Evolutionary conservation across 352 stramenopile species (phyloP), one percentile per base, ranked within the genome.

Genomic region (Phytophthora citricola): DNA sequence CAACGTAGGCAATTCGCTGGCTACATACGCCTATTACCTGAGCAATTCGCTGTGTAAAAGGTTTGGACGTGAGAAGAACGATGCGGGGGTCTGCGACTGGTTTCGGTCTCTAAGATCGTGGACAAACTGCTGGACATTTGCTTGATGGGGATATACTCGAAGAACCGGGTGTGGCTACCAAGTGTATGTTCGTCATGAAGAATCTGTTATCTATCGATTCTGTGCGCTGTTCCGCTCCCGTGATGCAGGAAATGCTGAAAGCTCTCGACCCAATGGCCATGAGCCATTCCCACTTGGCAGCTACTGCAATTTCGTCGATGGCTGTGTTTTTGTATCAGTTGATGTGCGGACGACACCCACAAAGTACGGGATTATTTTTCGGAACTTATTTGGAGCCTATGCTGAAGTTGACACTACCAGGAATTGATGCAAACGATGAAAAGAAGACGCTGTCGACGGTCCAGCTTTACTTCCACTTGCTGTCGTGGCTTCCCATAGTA

Each of bases 361-460:
- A 76, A 17, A 77, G 75, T 12, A 78, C 64, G 4, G 80, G 76
- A 0, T 26, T 89, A 26, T 82, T 91, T 49, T 90, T 88, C 29
- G 66, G 75, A 12, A 85, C 66, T 24, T 87, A 91, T 15, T 51
- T 93, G 39, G 61, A 84, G 29, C 75, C 79, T 24, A 66, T 92
- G 7, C 31, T 93, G 55, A 75, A 81, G 20, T 61, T 89, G 43
- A 92, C 85, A 7, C 64, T 93, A 6, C 79, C 83, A 4, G 85
- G 85, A 4, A 92, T 93, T 64, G 85, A 93, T 55, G 69, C 81
- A 9, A 93, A 93, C 20, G 85, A 93, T 53, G 81, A 93, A 43
- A 85, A 78, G 55, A 93, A 93, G 68, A 93, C 85, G 0, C 70
- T 78, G 32, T 76, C 76, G 0, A 93, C 85, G 17, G 54, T 91